Conservation (phyloP, 495 filamentous ascomycete genomes). For the Neurospora sp. region DNA sequence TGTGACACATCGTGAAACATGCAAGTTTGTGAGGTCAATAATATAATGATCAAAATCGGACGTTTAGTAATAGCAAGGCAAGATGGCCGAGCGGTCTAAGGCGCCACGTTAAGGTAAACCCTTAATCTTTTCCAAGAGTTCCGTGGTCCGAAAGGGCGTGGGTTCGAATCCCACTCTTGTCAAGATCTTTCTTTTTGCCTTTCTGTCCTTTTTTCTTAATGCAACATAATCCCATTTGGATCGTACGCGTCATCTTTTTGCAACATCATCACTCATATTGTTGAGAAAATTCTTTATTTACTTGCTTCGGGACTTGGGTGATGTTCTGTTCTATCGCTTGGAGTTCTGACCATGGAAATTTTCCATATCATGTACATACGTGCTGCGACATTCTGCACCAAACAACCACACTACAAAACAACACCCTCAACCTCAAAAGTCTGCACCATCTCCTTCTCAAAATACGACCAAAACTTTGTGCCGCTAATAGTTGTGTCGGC, state of each 20-base stretch:
- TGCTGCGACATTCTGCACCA: background rate
- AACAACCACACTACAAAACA: constrained; percentile 1
- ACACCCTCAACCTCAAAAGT: constrained; percentile 21
- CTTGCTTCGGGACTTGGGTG: background rate
- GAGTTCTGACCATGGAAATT: background rate
- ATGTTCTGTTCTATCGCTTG: background rate
- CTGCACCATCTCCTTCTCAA: constrained; percentile 18
- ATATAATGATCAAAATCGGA: background rate
- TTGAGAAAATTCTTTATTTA: fast-evolving
- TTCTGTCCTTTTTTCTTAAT: background rate
- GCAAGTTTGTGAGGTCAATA: background rate
- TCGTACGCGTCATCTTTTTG: background rate
- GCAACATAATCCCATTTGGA: background rate
- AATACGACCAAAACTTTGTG: constrained; percentile 21
- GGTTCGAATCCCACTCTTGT: constrained; percentile 29
- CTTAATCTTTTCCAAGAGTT: background rate
- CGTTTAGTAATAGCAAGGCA: background rate
- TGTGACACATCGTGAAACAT: background rate
- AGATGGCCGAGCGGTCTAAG: background rate
- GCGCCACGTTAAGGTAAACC: background rate
- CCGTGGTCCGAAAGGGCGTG: constrained; percentile 26
- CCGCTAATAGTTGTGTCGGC: constrained; percentile 19
- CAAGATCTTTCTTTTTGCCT: background rate
- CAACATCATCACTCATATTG: background rate
- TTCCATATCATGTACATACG: background rate